A percentile compares a stretch with the other conserved stretches of the same genome.
phyloP scores from a whole-genome alignment of 192 early-diverging fungal species.

The Geosiphon pyriformis region DNA sequence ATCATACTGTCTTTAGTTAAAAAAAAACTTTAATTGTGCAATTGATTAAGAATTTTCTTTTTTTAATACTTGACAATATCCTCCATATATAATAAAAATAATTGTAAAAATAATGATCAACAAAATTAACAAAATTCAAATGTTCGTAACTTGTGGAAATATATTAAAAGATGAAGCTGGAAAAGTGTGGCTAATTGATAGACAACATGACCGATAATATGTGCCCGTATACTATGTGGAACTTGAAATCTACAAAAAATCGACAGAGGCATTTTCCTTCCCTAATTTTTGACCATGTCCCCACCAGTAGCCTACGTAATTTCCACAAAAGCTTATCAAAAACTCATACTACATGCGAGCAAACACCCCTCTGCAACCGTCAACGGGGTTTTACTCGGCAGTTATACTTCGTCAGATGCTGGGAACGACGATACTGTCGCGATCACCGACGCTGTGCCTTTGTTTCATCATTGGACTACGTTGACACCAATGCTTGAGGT shows the following conservation, averaged over 20 bases:
- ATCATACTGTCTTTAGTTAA: too few relatives aligned
- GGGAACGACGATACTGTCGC: slow-evolving; percentile 21
- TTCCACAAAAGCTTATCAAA: slow-evolving; percentile 55
- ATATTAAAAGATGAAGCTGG: too few relatives aligned
- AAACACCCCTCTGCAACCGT: slow-evolving; percentile 77
- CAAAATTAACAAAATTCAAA: too few relatives aligned
- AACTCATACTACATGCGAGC: slow-evolving; percentile 73
- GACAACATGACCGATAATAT: not conserved
- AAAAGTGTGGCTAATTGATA: too few relatives aligned
- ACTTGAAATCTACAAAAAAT: not conserved
- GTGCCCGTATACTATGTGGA: not conserved
- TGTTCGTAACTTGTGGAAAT: too few relatives aligned
- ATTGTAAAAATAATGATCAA: too few relatives aligned
- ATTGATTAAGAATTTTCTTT: too few relatives aligned
- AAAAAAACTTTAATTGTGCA: too few relatives aligned
- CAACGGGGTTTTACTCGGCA: slow-evolving; percentile 70
- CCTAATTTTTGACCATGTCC: not conserved
- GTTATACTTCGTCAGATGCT: slow-evolving; percentile 14
- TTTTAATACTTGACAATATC: too few relatives aligned
- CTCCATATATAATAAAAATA: too few relatives aligned
- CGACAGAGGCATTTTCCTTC: not conserved
- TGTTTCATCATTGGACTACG: slow-evolving; percentile 76
- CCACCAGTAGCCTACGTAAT: slow-evolving; percentile 1
- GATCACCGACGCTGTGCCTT: slow-evolving; percentile 71
- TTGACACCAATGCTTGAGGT: slow-evolving; percentile 81